Conservation (phyloP, 805 yeast species). For the Cyberlindnera petersonii region DNA sequence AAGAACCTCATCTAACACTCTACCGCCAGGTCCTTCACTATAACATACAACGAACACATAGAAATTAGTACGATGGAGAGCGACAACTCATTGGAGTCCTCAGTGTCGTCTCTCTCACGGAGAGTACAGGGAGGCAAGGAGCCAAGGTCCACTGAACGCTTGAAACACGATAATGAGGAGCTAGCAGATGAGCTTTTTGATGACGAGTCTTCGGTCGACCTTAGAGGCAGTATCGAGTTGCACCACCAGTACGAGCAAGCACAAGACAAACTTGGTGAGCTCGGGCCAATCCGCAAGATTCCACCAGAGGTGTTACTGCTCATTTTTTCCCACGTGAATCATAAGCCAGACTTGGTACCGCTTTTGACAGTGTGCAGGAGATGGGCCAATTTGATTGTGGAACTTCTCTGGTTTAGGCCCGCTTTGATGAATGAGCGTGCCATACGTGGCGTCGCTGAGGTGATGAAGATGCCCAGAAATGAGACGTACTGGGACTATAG, state of each 20-base stretch:
- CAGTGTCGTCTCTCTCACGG: slow-evolving; percentile 20
- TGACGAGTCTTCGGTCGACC: slow-evolving; percentile 7
- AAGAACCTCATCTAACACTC: not conserved
- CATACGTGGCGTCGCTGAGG: slow-evolving; percentile 49
- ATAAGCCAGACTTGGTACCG: slow-evolving; percentile 55
- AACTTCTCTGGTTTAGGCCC: slow-evolving; percentile 86
- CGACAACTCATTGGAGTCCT: slow-evolving; percentile 21
- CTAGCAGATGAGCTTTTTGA: slow-evolving; percentile 15
- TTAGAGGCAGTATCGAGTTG: slow-evolving; percentile 2
- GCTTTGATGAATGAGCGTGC: slow-evolving; percentile 50
- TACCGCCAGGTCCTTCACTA: not conserved
- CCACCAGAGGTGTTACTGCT: slow-evolving; percentile 59
- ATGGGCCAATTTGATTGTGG: slow-evolving; percentile 77
- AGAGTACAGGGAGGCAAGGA: slow-evolving; percentile 8
- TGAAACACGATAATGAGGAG: slow-evolving; percentile 16
- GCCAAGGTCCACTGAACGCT: slow-evolving; percentile 6
- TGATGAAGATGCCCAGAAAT: slow-evolving; percentile 46
- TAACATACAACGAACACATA: no score
- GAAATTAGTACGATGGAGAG: slow-evolving; percentile 17
- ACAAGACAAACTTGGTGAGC: slow-evolving; percentile 3
- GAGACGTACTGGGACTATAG: slow-evolving; percentile 64
- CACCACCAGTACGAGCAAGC: slow-evolving; percentile 3
- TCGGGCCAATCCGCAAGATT: slow-evolving; percentile 29
- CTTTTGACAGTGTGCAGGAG: slow-evolving; percentile 71
- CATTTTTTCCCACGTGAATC: slow-evolving; percentile 59